phyloP scores from a whole-genome alignment of 495 filamentous ascomycete species.

The Aspergillus indologenus region DNA sequence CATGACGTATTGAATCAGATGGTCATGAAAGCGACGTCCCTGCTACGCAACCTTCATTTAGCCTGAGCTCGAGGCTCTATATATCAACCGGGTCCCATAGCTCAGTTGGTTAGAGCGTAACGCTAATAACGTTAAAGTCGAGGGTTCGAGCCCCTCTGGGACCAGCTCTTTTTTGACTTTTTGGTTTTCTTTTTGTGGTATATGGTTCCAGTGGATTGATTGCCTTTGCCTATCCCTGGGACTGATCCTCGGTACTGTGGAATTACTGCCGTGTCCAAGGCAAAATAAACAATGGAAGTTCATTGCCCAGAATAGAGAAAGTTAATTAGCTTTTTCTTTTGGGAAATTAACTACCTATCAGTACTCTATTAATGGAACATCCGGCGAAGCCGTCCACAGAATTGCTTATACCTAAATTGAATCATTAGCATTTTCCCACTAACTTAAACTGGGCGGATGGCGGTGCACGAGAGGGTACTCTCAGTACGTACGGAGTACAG shows the following conservation, averaged over 20 bases:
- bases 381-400: neutral
- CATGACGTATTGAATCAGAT: neutral
- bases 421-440: no score
- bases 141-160: slow-evolving; percentile 9
- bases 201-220: neutral
- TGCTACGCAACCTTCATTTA: neutral
- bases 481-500: no score
- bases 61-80: neutral
- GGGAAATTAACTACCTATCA: no score
- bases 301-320: neutral
- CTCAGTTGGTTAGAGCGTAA: slow-evolving; percentile 10
- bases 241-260: neutral
- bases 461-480: neutral
- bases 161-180: neutral
- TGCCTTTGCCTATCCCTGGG: neutral
- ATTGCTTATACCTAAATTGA: no score
- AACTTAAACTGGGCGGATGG: neutral
- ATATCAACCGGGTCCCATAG: slow-evolving; percentile 6
- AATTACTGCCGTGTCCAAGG: neutral
- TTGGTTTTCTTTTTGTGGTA: no score
- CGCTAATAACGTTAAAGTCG: slow-evolving; percentile 10
- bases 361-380: neutral
- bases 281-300: neutral
- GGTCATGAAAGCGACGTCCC: neutral
- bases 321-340: no score